phyloP scores from a whole-genome alignment of 1,284 basidiomycete genomes.

The Ganoderma leucocontextum region DNA sequence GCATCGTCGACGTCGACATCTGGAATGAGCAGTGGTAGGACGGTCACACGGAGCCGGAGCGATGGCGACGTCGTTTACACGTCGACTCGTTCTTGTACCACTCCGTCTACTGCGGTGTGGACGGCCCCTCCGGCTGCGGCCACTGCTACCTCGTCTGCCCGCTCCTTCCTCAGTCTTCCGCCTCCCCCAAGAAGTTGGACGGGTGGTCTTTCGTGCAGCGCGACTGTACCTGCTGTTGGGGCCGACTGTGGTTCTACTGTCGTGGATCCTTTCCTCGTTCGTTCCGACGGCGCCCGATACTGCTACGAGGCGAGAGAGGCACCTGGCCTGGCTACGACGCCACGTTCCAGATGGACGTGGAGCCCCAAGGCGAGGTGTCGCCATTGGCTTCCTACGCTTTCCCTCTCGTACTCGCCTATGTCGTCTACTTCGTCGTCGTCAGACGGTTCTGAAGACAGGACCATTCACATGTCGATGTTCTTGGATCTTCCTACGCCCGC shows the following conservation, averaged over 20 bases:
- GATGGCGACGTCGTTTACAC: slow-evolving; percentile 35
- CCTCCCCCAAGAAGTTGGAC: slow-evolving; percentile 21
- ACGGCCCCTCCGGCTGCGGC: slow-evolving; percentile 24
- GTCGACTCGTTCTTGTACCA: slow-evolving; percentile 26
- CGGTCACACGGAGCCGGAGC: slow-evolving; percentile 37
- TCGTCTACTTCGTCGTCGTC: slow-evolving; percentile 41
- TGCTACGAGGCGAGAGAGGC: slow-evolving; percentile 20
- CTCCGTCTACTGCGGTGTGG: slow-evolving; percentile 32
- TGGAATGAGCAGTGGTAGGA: slow-evolving; percentile 19
- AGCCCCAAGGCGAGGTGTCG: slow-evolving; percentile 33
- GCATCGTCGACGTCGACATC: slow-evolving; percentile 21
- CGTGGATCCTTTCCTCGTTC: slow-evolving; percentile 12
- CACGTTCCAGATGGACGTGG: slow-evolving; percentile 24
- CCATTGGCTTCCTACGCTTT: slow-evolving; percentile 40
- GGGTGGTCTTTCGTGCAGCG: slow-evolving; percentile 35
- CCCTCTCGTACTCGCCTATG: slow-evolving; percentile 42
- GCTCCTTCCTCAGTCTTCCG: slow-evolving; percentile 16
- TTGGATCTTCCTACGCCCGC: slow-evolving; percentile 37
- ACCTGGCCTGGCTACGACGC: slow-evolving; percentile 23
- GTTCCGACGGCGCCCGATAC: slow-evolving; percentile 7
- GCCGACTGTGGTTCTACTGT: slow-evolving; percentile 15
- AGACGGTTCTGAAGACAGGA: slow-evolving; percentile 43
- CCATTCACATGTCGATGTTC: slow-evolving; percentile 42
- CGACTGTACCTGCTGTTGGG: slow-evolving; percentile 34
- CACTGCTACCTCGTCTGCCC: slow-evolving; percentile 9